Evolutionary conservation across 208 protist species (phyloP), one percentile per base, ranked within the genome.

Genomic region (Wallacemonas rigidus): DNA sequence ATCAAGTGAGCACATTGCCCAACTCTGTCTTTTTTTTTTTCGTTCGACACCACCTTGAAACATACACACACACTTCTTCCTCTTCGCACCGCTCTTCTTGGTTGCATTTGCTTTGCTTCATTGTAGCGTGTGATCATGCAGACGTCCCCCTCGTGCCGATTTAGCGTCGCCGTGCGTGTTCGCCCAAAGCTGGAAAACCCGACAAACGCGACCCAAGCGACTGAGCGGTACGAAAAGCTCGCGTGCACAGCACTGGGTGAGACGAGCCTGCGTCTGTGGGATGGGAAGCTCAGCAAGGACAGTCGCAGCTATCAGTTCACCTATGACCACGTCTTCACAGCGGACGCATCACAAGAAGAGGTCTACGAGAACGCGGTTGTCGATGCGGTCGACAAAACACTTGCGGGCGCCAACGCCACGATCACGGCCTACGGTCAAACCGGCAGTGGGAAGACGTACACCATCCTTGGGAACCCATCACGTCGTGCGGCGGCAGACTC

Each of bases 391-490:
- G 79, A 92, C 9, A 62, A 78, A 36, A 80, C 83, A 9, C 69
- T 97, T 45, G 40, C 69, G 3, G 92, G 88, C 65, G 81, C 75
- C 3, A 93, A 90, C 74, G 75, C 85, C 17, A 81, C 79, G 2
- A 61, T 96, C 38, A 71, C 94, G 40, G 80, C 89, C 11, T 95
- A 95, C 64, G 92, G 93, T 7, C 91, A 97, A 72, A 97, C 90
- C 1, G 90, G 92, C 35, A 94, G 87, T 61, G 96, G 96, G 6
- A 95, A 95, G 77, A 93, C 91, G 9, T 88, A 86, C 81, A 94
- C 91, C 2, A 75, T 93, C 47, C 80, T 93, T 14, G 86, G 79
- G 5, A 69, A 74, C 43, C 26, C 65, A 6, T n/a, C 60, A 7
- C 7, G 43, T 11, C 3, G n/a, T 3, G n/a, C 67, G 11, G 7